Conservation (phyloP, 257 asterid species). For the Eustoma russellianum region DNA sequence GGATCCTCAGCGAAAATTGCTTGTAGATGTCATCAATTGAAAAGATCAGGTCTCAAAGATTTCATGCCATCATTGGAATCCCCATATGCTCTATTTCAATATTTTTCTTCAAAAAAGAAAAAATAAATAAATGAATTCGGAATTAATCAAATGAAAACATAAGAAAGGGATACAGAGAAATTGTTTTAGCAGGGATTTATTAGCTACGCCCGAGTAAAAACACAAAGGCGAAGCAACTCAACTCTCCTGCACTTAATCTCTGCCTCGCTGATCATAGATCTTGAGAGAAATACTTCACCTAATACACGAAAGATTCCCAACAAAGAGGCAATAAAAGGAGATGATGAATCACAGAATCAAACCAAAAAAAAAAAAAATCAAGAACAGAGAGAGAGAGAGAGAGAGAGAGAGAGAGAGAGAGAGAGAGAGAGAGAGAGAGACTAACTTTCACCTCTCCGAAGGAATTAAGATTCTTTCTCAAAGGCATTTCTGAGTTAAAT, state of each 20-base stretch:
- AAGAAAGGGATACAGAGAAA: not conserved
- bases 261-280: constrained; percentile 13
- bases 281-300: not conserved
- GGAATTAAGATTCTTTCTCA: too few relatives aligned
- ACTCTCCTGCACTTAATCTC: constrained; percentile 37
- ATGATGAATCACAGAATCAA: too few relatives aligned
- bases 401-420: too few relatives aligned
- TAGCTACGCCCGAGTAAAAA: constrained; percentile 40
- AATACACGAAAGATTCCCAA: not conserved
- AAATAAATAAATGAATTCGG: too few relatives aligned
- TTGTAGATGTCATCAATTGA: constrained; percentile 64
- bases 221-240: constrained; percentile 79
- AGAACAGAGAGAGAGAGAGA: too few relatives aligned
- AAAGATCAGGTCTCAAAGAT: constrained; percentile 99
- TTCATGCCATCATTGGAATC: constrained; percentile 71
- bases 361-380: too few relatives aligned
- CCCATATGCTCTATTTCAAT: not conserved
- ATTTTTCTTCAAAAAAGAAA: too few relatives aligned
- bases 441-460: too few relatives aligned
- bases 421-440: too few relatives aligned
- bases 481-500: not conserved
- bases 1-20: constrained; percentile 65
- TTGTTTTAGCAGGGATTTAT: constrained; percentile 37
- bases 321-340: not conserved
- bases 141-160: too few relatives aligned